Conservation (phyloP, 345 rosid species). For the Ricinus communis region DNA sequence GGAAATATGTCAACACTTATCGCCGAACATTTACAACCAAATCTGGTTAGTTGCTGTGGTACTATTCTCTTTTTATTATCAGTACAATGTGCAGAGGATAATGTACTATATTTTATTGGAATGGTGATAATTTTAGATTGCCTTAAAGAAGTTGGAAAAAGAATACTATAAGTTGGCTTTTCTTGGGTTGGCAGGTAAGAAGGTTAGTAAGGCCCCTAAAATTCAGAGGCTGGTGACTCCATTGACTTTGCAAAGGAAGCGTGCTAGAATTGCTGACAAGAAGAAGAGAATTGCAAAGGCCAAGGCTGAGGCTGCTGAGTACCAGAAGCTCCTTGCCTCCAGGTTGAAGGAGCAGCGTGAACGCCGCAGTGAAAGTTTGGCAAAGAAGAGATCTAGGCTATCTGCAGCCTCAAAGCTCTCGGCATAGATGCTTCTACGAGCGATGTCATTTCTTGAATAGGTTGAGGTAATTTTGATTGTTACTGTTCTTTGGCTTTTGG, state of each 20-base stretch:
- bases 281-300: constrained; percentile 35
- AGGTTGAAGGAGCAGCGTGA: constrained; percentile 38
- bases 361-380: constrained; percentile 32
- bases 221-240: constrained; percentile 34
- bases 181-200: constrained; percentile 22
- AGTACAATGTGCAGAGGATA: not conserved
- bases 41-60: constrained; percentile 42
- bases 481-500: not conserved
- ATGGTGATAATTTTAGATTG: not conserved
- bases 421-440: not conserved
- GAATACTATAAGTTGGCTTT: not conserved
- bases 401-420: constrained; percentile 37
- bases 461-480: constrained; percentile 7
- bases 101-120: not conserved
- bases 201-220: constrained; percentile 32
- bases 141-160: not conserved
- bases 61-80: not conserved
- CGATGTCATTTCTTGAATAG: constrained; percentile 1
- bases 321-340: constrained; percentile 30
- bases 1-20: constrained; percentile 80
- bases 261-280: constrained; percentile 29
- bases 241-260: constrained; percentile 28
- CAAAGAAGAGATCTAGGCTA: constrained; percentile 31
- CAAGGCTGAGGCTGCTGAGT: constrained; percentile 30
- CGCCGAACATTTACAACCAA: constrained; percentile 73